phyloP scores from a whole-genome alignment of 2,329 filamentous ascomycete species.

The Aspergillus oerlinghausenensis region DNA sequence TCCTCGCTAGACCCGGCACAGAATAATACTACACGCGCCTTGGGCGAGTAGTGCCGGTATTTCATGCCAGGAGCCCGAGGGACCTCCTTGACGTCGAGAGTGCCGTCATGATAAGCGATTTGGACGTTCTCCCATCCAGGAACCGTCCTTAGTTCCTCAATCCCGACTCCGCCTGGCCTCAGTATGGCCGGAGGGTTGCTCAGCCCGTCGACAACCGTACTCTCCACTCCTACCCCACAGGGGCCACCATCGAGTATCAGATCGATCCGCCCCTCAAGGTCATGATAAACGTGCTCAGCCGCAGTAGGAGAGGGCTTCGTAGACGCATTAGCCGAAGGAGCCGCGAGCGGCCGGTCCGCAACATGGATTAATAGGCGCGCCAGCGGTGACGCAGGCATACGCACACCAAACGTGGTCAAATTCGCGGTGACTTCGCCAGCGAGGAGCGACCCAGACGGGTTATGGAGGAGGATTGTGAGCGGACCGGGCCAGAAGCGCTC shows the following conservation, averaged over 20 bases:
- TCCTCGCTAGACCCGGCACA: constrained; percentile 49
- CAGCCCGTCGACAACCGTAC: constrained; percentile 90
- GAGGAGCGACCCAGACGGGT: constrained; percentile 63
- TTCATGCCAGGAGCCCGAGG: constrained; percentile 97
- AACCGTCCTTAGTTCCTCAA: constrained; percentile 70
- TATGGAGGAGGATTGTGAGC: constrained; percentile 81
- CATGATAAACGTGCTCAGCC: constrained; percentile 82
- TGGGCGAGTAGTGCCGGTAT: constrained; percentile 95
- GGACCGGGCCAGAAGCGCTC: constrained; percentile 89
- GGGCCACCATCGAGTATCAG: constrained; percentile 84
- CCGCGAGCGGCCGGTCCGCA: constrained; percentile 73
- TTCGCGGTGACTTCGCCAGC: constrained; percentile 91
- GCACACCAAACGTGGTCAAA: constrained; percentile 76
- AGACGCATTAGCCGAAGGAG: constrained; percentile 89
- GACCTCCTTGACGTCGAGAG: constrained; percentile 58
- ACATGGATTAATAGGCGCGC: constrained; percentile 82
- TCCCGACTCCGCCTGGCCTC: constrained; percentile 78
- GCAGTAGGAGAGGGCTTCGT: constrained; percentile 89
- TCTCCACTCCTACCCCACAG: constrained; percentile 88
- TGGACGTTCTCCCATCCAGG: constrained; percentile 75
- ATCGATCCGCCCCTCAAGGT: constrained; percentile 75
- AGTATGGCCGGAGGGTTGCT: constrained; percentile 75
- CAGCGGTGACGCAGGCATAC: constrained; percentile 82
- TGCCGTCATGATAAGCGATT: constrained; percentile 73
- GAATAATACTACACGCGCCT: constrained; percentile 78